Conservation (phyloP, 768 basidiomycete genomes). For the Lentinula sp. region DNA sequence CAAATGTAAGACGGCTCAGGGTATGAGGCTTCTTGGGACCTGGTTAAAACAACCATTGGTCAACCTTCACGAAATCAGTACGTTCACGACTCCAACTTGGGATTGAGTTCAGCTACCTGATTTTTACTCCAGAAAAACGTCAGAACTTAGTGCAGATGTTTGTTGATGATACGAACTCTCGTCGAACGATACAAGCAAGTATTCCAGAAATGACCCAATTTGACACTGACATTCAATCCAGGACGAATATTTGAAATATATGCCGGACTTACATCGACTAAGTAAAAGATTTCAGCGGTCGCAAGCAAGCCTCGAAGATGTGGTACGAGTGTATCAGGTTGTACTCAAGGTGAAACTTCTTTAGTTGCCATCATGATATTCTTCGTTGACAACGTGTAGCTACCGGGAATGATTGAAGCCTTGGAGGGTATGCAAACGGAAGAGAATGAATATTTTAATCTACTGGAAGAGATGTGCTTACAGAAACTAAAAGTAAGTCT, state of each 20-base stretch:
- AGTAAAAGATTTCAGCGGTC: constrained; percentile 88
- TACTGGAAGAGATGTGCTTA: constrained; percentile 69
- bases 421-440: constrained; percentile 46
- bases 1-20: constrained; percentile 95
- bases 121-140: constrained; percentile 53
- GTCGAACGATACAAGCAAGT: constrained; percentile 67
- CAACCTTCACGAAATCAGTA: constrained; percentile 89
- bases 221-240: constrained; percentile 21
- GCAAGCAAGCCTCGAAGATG: constrained; percentile 84
- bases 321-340: constrained; percentile 94
- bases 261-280: constrained; percentile 92
- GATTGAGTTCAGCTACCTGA: not conserved
- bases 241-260: constrained; percentile 83
- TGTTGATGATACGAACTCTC: constrained; percentile 67
- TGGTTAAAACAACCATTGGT: constrained; percentile 97
- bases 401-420: constrained; percentile 67
- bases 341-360: constrained; percentile 45
- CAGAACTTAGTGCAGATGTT: constrained; percentile 87
- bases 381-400: constrained; percentile 27
- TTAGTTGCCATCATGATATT: not conserved
- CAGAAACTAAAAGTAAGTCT: constrained; percentile 47
- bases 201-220: not conserved
- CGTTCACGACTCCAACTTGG: constrained; percentile 17
- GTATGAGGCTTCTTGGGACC: constrained; percentile 75
- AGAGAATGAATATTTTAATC: constrained; percentile 34